These are phyloP conservation scores for Diplosphaera chodatii DNA, from an alignment of 139 green algal species.

Conservation along the genomic window DNA sequence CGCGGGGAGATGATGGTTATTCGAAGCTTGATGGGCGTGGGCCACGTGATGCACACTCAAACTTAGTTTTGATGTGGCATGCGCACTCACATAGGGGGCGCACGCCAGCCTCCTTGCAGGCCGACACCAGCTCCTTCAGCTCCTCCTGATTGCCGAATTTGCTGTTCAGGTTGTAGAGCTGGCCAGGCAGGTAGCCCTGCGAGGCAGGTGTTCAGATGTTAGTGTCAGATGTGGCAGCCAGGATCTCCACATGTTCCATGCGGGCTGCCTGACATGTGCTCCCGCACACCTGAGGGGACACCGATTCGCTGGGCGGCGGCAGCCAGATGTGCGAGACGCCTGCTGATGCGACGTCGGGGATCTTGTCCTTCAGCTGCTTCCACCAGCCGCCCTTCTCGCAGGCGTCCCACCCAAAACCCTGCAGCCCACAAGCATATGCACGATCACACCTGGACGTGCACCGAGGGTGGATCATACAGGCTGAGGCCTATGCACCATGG, in stretches of 20 bases:
- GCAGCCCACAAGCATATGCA: too few relatives aligned
- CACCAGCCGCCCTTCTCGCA: constrained; percentile 49
- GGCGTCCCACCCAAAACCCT: constrained; percentile 65
- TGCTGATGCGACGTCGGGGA: constrained; percentile 38
- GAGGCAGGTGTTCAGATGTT: too few relatives aligned
- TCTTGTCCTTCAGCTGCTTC: constrained; percentile 34
- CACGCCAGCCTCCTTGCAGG: constrained; percentile 57
- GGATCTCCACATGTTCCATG: too few relatives aligned
- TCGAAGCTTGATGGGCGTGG: too few relatives aligned
- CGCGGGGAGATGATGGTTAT: too few relatives aligned
- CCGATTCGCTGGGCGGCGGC: constrained; percentile 70
- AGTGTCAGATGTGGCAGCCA: too few relatives aligned
- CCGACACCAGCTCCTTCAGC: constrained; percentile 52
- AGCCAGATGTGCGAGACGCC: constrained; percentile 81
- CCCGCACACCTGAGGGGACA: constrained; percentile 50
- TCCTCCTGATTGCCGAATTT: constrained; percentile 63
- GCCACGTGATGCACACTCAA: too few relatives aligned
- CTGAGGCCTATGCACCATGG: too few relatives aligned
- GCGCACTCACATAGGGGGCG: constrained; percentile 48
- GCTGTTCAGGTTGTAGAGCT: constrained; percentile 74
- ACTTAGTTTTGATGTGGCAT: neutral
- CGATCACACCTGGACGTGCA: too few relatives aligned
- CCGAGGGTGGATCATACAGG: too few relatives aligned
- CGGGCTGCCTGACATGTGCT: too few relatives aligned
- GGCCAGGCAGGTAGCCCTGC: constrained; percentile 78